A percentile compares a stretch with the other conserved stretches of the same genome.
Evolutionary conservation across 139 green algal genomes (phyloP).

Genomic region (Auxenochlorella protothecoides): DNA sequence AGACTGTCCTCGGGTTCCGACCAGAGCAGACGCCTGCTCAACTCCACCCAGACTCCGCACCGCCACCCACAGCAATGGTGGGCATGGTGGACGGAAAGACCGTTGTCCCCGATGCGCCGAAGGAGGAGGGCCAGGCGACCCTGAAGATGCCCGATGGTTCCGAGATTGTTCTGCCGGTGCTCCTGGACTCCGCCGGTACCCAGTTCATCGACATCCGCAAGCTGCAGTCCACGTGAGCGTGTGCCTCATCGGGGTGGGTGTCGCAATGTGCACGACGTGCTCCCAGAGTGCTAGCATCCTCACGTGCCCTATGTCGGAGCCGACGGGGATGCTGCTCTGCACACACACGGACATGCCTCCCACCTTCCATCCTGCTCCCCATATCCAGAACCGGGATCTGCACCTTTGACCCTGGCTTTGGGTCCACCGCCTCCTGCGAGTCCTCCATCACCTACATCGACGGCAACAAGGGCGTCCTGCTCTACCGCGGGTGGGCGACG

Average conservation of each 20-base stretch:
- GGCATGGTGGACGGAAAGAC: slow-evolving; percentile 3
- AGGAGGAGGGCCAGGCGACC: slow-evolving; percentile 5
- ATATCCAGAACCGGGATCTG: slow-evolving; percentile 43
- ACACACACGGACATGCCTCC: not conserved
- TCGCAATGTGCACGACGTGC: no score
- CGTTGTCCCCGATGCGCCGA: slow-evolving; percentile 4
- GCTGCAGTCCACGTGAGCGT: slow-evolving; percentile 22
- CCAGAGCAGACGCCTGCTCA: no score
- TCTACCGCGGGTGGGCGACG: slow-evolving; percentile 47
- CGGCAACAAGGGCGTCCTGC: slow-evolving; percentile 46
- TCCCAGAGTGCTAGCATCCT: no score
- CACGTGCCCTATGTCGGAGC: no score
- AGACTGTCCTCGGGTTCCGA: no score
- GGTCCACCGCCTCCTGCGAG: slow-evolving; percentile 48
- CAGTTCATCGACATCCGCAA: slow-evolving; percentile 42
- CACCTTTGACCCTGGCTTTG: slow-evolving; percentile 68
- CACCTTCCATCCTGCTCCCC: not conserved
- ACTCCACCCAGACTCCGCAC: not conserved
- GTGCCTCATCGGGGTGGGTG: no score
- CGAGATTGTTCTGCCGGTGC: slow-evolving; percentile 16
- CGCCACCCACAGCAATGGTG: not conserved
- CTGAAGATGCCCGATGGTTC: slow-evolving; percentile 26
- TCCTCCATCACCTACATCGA: slow-evolving; percentile 66
- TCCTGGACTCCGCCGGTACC: slow-evolving; percentile 21
- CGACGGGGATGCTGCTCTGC: not conserved